phyloP scores from a whole-genome alignment of 2,329 filamentous ascomycete genomes.

The Thielaviopsis punctulata region DNA sequence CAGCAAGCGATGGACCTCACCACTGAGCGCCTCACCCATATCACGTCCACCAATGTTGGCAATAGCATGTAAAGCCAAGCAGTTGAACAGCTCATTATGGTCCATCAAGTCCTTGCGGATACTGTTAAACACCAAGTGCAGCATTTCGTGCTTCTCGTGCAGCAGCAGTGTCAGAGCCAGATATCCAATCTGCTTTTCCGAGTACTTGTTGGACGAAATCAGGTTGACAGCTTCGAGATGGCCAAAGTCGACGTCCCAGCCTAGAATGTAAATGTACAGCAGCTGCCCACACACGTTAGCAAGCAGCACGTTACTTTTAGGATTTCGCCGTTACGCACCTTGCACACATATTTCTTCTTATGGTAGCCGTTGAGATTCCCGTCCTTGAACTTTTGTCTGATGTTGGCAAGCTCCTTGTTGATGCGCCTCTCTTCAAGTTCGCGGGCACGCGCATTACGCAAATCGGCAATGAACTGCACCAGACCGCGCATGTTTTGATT shows the following conservation, averaged over 20 bases:
- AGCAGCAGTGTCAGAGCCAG: conserved; percentile 93
- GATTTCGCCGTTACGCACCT: conserved; percentile 32
- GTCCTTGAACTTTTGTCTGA: conserved; percentile 94
- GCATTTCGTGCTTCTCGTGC: conserved; percentile 88
- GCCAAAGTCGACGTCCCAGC: conserved; percentile 97
- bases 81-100: conserved; percentile 95
- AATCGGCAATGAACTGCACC: conserved; percentile 94
- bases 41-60: conserved; percentile 93
- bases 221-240: conserved; percentile 96
- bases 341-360: conserved; percentile 99
- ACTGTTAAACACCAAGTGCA: conserved; percentile 94
- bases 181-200: conserved; percentile 98
- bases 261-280: conserved; percentile 95
- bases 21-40: conserved; percentile 87
- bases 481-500: conserved; percentile 62
- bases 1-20: conserved; percentile 79
- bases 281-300: conserved; percentile 33
- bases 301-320: neutral
- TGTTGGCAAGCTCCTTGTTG: conserved; percentile 98
- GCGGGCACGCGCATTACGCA: conserved; percentile 83
- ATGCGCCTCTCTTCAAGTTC: conserved; percentile 98
- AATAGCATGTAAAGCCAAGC: conserved; percentile 87
- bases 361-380: conserved; percentile 88
- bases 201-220: conserved; percentile 92
- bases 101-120: conserved; percentile 92